These are phyloP conservation scores for Fagopyrum esculentum DNA, from an alignment of 148 eudicot genomes.

Conservation along the genomic window DNA sequence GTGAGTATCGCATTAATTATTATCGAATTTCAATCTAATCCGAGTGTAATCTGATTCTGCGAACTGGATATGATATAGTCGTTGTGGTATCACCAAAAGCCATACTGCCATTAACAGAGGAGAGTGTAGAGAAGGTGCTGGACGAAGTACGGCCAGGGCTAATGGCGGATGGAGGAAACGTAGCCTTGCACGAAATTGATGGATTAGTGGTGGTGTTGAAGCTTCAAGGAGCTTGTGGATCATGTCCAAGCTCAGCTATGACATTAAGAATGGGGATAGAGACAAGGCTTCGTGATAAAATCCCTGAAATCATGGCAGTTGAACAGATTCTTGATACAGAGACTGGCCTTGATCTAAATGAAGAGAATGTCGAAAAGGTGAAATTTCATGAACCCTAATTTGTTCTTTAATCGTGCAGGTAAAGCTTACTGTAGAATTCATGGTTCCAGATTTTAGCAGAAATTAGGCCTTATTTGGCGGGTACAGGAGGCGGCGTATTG, in stretches of 20 bases:
- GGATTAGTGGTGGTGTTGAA: slow-evolving; percentile 85
- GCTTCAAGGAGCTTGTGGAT: slow-evolving; percentile 94
- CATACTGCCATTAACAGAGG: slow-evolving; percentile 78
- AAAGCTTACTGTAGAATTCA: neutral
- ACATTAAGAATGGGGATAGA: slow-evolving; percentile 88
- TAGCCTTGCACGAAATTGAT: slow-evolving; percentile 82
- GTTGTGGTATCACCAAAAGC: slow-evolving; percentile 48
- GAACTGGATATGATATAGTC: too few species aligned
- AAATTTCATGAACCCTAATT: neutral
- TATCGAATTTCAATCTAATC: neutral
- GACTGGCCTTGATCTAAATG: slow-evolving; percentile 85
- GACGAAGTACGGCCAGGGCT: slow-evolving; percentile 88
- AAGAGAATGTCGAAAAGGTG: slow-evolving; percentile 87
- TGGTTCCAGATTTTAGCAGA: slow-evolving; percentile 61
- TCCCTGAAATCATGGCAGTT: slow-evolving; percentile 78
- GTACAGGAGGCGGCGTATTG: slow-evolving; percentile 91
- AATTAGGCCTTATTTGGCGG: slow-evolving; percentile 81
- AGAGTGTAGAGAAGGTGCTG: slow-evolving; percentile 83
- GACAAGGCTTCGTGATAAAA: slow-evolving; percentile 70
- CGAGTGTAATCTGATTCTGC: neutral
- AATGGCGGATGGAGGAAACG: slow-evolving; percentile 97
- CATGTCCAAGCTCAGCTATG: slow-evolving; percentile 98
- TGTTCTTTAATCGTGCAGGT: neutral
- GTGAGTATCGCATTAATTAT: neutral
- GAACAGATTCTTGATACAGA: slow-evolving; percentile 82